These are phyloP conservation scores for Phytopythium ostracodes DNA, from an alignment of 352 stramenopile genomes.

Conservation along the genomic window DNA sequence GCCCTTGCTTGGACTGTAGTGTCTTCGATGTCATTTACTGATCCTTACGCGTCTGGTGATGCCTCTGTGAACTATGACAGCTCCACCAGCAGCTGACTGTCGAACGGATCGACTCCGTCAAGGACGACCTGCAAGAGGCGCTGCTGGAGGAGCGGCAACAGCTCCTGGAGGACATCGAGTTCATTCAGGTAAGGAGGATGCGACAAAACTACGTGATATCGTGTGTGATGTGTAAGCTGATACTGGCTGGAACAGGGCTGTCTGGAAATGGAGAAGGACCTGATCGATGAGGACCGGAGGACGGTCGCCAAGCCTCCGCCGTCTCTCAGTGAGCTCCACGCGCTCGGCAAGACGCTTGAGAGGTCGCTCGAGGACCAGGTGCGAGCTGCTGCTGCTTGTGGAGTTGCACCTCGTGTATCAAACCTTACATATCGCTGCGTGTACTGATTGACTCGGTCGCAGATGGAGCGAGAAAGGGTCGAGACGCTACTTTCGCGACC, in stretches of 20 bases:
- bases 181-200: conserved; percentile 51
- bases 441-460: neutral
- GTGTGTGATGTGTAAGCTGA: neutral
- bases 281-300: conserved; percentile 69
- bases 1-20: neutral
- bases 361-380: conserved; percentile 61
- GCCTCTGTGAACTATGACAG: conserved; percentile 11
- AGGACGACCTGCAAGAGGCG: conserved; percentile 50
- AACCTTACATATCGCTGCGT: too few species aligned
- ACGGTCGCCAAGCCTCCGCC: conserved; percentile 43
- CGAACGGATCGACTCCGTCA: conserved; percentile 72
- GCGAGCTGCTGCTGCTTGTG: too few species aligned
- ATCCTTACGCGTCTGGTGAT: too few species aligned
- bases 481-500: conserved; percentile 2
- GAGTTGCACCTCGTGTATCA: too few species aligned
- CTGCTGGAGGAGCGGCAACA: conserved; percentile 53
- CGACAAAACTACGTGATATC: neutral
- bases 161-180: conserved; percentile 80
- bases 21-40: too few species aligned
- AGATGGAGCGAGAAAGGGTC: conserved; percentile 7
- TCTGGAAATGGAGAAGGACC: conserved; percentile 82
- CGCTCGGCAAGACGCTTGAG: conserved; percentile 54
- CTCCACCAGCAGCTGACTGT: conserved; percentile 49
- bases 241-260: conserved; percentile 43
- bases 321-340: conserved; percentile 58